These are phyloP conservation scores for Colletotrichum limetticola DNA, from an alignment of 2,329 filamentous ascomycete genomes.

Conservation along the genomic window DNA sequence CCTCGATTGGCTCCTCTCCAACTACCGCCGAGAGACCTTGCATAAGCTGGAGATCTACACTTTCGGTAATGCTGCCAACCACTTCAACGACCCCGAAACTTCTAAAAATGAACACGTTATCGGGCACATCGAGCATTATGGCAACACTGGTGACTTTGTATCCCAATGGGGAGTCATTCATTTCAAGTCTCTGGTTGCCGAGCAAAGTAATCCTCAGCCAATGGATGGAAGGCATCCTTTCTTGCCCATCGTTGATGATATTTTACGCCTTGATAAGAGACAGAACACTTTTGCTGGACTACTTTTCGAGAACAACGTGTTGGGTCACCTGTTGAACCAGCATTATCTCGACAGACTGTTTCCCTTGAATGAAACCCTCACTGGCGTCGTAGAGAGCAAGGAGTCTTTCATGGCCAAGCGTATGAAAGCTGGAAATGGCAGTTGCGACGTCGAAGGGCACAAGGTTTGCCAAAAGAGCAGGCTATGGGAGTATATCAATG, in stretches of 20 bases:
- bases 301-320: slow-evolving; percentile 66
- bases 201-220: slow-evolving; percentile 55
- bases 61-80: slow-evolving; percentile 82
- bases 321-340: slow-evolving; percentile 69
- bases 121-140: slow-evolving; percentile 83
- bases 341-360: slow-evolving; percentile 74
- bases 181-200: slow-evolving; percentile 52
- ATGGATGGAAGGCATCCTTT: slow-evolving; percentile 46
- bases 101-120: slow-evolving; percentile 63
- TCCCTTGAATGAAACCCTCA: slow-evolving; percentile 42
- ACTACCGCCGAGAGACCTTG: slow-evolving; percentile 73
- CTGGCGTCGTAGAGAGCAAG: slow-evolving; percentile 20
- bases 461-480: background rate
- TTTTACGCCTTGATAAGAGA: slow-evolving; percentile 7
- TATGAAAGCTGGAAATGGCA: background rate
- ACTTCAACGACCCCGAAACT: slow-evolving; percentile 77
- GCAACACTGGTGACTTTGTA: slow-evolving; percentile 79
- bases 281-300: slow-evolving; percentile 68
- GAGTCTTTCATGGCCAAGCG: slow-evolving; percentile 9
- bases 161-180: slow-evolving; percentile 79
- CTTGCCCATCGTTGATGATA: slow-evolving; percentile 21
- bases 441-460: background rate
- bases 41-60: slow-evolving; percentile 80
- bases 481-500: slow-evolving; percentile 6
- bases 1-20: slow-evolving; percentile 80